Conservation (phyloP, 345 rosid genomes). For the Aquilaria malaccensis region DNA sequence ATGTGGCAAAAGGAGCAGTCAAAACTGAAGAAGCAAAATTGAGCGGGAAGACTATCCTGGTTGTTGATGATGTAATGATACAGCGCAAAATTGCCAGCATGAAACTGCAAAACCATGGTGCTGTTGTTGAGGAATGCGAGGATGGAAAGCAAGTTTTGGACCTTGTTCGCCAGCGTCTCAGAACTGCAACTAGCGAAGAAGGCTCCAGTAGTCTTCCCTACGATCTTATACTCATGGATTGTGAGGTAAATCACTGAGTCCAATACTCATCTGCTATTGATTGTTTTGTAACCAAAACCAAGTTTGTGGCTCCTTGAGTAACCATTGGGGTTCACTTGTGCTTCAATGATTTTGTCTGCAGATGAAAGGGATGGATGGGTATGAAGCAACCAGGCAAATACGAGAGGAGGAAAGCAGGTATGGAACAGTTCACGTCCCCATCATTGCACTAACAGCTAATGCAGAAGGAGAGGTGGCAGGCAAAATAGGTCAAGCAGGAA, state of each 20-base stretch:
- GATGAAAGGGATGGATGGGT: constrained; percentile 81
- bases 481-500: constrained; percentile 38
- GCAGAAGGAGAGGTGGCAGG: constrained; percentile 29
- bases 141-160: constrained; percentile 51
- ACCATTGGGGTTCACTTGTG: background rate
- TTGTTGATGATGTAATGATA: constrained; percentile 44
- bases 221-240: constrained; percentile 76
- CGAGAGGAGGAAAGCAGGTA: constrained; percentile 43
- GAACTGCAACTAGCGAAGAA: constrained; percentile 14
- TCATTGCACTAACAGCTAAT: constrained; percentile 66
- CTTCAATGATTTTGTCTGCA: constrained; percentile 8
- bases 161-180: constrained; percentile 24
- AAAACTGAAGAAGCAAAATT: constrained; percentile 22
- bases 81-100: constrained; percentile 13
- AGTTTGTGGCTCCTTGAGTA: too few species aligned
- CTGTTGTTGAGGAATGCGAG: constrained; percentile 31
- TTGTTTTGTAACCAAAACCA: background rate
- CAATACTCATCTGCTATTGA: background rate
- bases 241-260: constrained; percentile 37
- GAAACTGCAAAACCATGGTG: constrained; percentile 40
- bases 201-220: constrained; percentile 23
- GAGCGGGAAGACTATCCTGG: constrained; percentile 44
- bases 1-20: background rate
- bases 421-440: constrained; percentile 43
- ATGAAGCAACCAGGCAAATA: constrained; percentile 54